Base-by-base conservation (phyloP, 495 filamentous ascomycete genomes). In the Hypoxylon cercidicola region DNA sequence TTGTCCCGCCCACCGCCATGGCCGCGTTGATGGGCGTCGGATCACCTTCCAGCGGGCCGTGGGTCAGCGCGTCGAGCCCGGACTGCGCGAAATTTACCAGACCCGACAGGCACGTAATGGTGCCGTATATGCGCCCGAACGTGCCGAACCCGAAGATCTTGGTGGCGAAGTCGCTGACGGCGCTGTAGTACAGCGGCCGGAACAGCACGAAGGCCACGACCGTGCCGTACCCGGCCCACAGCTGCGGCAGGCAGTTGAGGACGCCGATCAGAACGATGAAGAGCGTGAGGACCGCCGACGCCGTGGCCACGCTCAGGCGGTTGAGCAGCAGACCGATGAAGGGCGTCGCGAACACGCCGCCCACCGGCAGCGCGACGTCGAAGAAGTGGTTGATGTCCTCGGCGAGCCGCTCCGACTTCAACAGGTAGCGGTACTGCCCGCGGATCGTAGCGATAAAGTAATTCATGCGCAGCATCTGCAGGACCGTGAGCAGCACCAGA, bases 101-200 rank as follows among this genome's bases (percentile, higher is more conserved):
- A 15, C 82, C 82, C 12, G 82, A 78, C 6, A 84, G 61, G 45
- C 80, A 83, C 51, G 80, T 84, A 47, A 84, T 79, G 8, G 82
- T 72, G 18, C 82, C 82, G 65, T 85, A 85, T 30, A 85, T 81
- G 60, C 82, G 82, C 45, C 82, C 82, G 52, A 85, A 85, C 34
- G 82, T 85, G 37, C 70, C 79, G 71, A 84, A 85, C 49, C 82
- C 82, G 63, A 85, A 85, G 53, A 85, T 81, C 70, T 85, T 85
- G 54, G 81, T 82, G 19, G 78, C 67, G 71, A 83, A 85, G 75
- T 85, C 82, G 49, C 85, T 88, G 47, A 84, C 75, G 8, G 82
- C 75, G 23, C 81, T 82, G 63, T 84, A 85, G 73, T 82, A 85
- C 4, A 75, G 49, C 9, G 72, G 72, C 7, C 72, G 68, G 55